These are phyloP conservation scores for Punica granatum DNA, from an alignment of 345 rosid genomes.

Conservation along the genomic window DNA sequence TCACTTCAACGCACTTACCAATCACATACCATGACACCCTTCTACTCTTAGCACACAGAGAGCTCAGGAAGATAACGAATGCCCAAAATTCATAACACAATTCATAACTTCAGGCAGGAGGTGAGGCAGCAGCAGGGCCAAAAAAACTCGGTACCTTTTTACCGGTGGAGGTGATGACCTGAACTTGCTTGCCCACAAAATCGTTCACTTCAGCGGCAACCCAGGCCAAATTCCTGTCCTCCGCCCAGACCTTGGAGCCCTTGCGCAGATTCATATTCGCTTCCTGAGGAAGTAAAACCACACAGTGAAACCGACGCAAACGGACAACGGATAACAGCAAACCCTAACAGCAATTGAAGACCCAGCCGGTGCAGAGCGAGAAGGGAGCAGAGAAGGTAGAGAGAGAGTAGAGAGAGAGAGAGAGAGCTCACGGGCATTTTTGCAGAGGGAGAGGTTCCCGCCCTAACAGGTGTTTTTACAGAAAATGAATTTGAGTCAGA, in stretches of 20 bases:
- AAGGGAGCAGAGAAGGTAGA: constrained; percentile 11
- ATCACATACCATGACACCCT: background rate
- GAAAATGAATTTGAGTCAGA: constrained; percentile 10
- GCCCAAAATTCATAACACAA: background rate
- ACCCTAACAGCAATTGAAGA: background rate
- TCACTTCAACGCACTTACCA: background rate
- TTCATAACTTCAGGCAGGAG: background rate
- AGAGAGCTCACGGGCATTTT: constrained; percentile 2
- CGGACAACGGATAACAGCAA: background rate
- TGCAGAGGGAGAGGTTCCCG: constrained; percentile 37
- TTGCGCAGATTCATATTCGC: constrained; percentile 43
- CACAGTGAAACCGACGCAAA: background rate
- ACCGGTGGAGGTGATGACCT: constrained; percentile 36
- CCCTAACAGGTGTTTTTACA: constrained; percentile 31
- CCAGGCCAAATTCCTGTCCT: constrained; percentile 84
- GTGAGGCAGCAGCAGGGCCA: background rate
- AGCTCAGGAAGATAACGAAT: background rate
- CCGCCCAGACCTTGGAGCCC: constrained; percentile 81
- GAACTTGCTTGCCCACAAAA: constrained; percentile 45
- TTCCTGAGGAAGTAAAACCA: constrained; percentile 2
- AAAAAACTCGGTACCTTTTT: constrained; percentile 43
- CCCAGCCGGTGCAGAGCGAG: background rate
- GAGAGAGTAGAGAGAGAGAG: constrained; percentile 5
- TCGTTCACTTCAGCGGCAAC: constrained; percentile 56
- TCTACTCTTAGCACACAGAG: background rate